These are phyloP conservation scores for Chrysanthemum makinoi DNA, from an alignment of 129 eudicot species.

Conservation along the genomic window DNA sequence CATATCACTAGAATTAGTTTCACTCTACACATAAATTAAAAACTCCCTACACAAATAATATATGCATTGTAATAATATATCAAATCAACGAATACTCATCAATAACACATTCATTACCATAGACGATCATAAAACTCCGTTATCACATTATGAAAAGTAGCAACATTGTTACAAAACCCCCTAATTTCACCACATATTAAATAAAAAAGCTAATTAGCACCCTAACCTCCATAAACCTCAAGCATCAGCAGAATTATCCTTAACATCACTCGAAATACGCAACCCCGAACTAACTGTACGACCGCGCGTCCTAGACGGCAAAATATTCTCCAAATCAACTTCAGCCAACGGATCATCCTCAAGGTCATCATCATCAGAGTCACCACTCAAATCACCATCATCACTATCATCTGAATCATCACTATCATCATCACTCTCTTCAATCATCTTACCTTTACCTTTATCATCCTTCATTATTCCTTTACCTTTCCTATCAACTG, in stretches of 20 bases:
- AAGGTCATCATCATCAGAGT: constrained; percentile 72
- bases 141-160: constrained; percentile 12
- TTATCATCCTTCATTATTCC: constrained; percentile 62
- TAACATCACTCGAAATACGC: constrained; percentile 30
- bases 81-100: not conserved
- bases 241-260: constrained; percentile 19
- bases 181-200: constrained; percentile 9
- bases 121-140: constrained; percentile 6
- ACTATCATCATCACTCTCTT: constrained; percentile 57
- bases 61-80: not conserved
- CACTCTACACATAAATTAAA: too few species aligned
- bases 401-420: constrained; percentile 46
- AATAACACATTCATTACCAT: constrained; percentile 14
- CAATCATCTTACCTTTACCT: constrained; percentile 80
- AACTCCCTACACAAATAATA: not conserved
- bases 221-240: constrained; percentile 30
- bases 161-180: constrained; percentile 26
- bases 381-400: constrained; percentile 34
- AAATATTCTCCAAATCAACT: constrained; percentile 90
- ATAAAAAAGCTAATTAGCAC: constrained; percentile 7
- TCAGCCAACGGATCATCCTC: constrained; percentile 94
- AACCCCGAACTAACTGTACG: constrained; percentile 45
- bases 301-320: constrained; percentile 91
- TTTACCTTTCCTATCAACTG: constrained; percentile 58
- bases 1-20: too few species aligned